A percentile compares a stretch with the other conserved stretches of the same genome.
These are phyloP conservation scores for Phragmites australis DNA, from an alignment of 176 grass and related monocot genomes.

Conservation along the genomic window DNA sequence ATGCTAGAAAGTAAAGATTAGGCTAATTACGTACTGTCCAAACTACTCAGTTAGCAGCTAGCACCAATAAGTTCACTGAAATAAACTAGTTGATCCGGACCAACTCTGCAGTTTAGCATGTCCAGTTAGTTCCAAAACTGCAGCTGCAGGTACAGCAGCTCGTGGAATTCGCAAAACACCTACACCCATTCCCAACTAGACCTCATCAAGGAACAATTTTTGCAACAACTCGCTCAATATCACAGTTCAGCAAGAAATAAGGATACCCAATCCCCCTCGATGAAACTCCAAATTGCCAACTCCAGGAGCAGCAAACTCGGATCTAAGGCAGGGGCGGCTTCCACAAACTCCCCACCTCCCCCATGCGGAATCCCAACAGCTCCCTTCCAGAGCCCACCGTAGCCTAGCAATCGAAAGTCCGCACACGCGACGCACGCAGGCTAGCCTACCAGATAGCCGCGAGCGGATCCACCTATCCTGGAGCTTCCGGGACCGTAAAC, in stretches of 20 bases:
- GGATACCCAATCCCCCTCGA: background rate
- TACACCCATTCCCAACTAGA: background rate
- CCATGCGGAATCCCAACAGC: conserved; percentile 27
- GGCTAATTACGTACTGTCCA: background rate
- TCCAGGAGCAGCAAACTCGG: conserved; percentile 32
- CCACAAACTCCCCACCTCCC: conserved; percentile 6
- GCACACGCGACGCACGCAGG: background rate
- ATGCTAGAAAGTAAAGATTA: conserved; percentile 8
- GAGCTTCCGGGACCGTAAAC: conserved; percentile 24
- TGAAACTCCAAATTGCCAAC: conserved; percentile 18
- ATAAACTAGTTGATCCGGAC: background rate
- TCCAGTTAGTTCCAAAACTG: conserved; percentile 10
- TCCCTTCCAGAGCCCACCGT: conserved; percentile 18
- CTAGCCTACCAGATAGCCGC: background rate
- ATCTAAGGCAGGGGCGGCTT: conserved; percentile 40
- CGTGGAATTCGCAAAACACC: conserved; percentile 4
- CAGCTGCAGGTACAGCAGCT: background rate
- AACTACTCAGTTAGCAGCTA: background rate
- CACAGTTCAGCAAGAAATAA: conserved; percentile 9
- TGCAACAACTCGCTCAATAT: background rate
- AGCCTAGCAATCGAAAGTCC: conserved; percentile 12
- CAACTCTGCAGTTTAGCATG: conserved; percentile 13
- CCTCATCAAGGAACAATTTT: background rate
- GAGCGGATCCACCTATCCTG: conserved; percentile 40
- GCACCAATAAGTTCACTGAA: conserved; percentile 10